Conservation (phyloP, 2,329 filamentous ascomycete species). For the Phoma herbarum region DNA sequence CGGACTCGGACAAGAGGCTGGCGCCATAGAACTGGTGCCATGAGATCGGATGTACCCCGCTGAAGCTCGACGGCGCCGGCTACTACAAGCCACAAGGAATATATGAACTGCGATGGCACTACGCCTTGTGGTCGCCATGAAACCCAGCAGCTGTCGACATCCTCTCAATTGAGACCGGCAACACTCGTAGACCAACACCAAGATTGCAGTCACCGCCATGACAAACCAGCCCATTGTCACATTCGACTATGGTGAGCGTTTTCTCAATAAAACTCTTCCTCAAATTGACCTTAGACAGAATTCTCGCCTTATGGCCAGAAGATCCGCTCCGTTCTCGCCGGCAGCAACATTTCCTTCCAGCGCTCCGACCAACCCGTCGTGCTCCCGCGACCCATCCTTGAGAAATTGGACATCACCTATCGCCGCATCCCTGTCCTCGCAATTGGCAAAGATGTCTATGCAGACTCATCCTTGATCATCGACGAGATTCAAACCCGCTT, state of each 20-base stretch:
- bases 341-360: conserved; percentile 7
- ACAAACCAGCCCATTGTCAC: conserved; percentile 3
- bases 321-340: conserved; percentile 11
- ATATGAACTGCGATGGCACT: neutral
- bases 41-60: neutral
- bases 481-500: conserved; percentile 67
- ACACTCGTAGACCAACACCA: neutral
- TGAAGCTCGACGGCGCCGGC: neutral
- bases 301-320: conserved; percentile 18
- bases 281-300: neutral
- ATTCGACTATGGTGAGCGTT: conserved; percentile 13
- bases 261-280: neutral
- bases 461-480: conserved; percentile 75
- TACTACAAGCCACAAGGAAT: neutral
- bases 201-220: neutral
- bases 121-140: neutral
- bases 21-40: neutral
- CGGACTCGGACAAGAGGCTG: neutral
- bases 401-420: conserved; percentile 69
- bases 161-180: neutral
- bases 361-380: conserved; percentile 64
- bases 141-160: neutral
- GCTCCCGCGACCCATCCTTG: conserved; percentile 72
- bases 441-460: conserved; percentile 73
- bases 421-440: conserved; percentile 74